Base-by-base conservation (phyloP, 495 filamentous ascomycete genomes). In the Podospora pseudocomata region DNA sequence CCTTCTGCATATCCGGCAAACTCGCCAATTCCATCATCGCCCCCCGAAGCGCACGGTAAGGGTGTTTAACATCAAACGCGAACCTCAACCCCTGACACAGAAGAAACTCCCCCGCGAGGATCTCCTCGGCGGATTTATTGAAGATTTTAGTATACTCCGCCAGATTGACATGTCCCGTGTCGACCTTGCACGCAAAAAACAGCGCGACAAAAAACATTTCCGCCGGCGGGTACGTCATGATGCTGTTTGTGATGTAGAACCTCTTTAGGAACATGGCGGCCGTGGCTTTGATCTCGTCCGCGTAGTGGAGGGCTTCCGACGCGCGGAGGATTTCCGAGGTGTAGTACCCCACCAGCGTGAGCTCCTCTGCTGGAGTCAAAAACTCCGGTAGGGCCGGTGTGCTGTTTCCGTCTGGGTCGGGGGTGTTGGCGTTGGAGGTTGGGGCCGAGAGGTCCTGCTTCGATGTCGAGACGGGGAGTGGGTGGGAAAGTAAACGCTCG, bases 31-130 rank as follows among this genome's bases (percentile, higher is more conserved):
- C 94, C 88, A 97, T 92, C 64, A 91, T 79, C 19, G 88, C 90
- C 32, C 94, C 95, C 74, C 94, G 90, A 2, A 98, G 81, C 2
- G 90, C 92, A 49, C 93, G 90, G 75, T 91, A 93, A 3, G 96
- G 95, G 78, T 98, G 96, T 68, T 91, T 87, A 3, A 98, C 90
- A 69, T 97, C 92, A 72, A 98, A 92, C 44, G 91, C 91, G 80
- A 97, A 99, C 61, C 94, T 86, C n/a, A 98, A 87, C 26, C 91
- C 92, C 78, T 97, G 94, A 67, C 92, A 94, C 30, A 99, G 83
- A 32, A 97, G 83, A 75, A 93, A 97, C 75, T 99, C 95, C 9
- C 93, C 92, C 0, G 91, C 91, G 28, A 97, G 86, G 3, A 98
- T 87, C 64, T 92, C 89, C 67, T 80, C 32, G 86, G 90, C 19